Percentiles rank a stretch among this genome's conserved stretches.
Conservation (phyloP, 331 rosid genomes). For the Pyrus hybrid region DNA sequence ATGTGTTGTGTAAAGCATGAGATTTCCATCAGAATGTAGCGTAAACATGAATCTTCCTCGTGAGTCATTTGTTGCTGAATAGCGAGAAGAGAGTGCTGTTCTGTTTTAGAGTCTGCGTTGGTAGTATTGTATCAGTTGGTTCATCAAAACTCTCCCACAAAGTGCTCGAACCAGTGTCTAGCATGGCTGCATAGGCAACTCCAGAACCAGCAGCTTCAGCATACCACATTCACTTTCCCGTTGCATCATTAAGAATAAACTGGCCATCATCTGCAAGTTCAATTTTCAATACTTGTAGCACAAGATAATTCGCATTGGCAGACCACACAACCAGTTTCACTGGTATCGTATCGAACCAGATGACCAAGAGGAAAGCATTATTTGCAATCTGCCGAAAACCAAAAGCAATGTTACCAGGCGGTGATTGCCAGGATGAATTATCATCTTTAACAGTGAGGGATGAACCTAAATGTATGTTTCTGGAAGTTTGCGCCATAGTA, state of each 20-base stretch:
- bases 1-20: background rate
- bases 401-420: background rate
- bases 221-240: background rate
- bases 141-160: conserved; percentile 22
- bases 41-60: background rate
- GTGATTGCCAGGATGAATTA: background rate
- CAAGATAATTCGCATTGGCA: background rate
- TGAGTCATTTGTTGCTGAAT: background rate
- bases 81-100: background rate
- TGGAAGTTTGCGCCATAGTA: background rate
- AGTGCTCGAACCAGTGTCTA: conserved; percentile 7
- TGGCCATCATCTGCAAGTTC: no score
- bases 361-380: background rate
- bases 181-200: background rate
- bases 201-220: background rate
- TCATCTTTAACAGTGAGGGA: background rate
- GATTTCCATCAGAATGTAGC: background rate
- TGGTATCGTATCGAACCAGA: background rate
- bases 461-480: background rate
- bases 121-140: conserved; percentile 25
- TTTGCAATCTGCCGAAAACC: background rate
- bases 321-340: background rate
- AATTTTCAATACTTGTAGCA: no score
- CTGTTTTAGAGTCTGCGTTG: background rate
- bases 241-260: background rate